phyloP scores from a whole-genome alignment of 345 rosid genomes.

The Lenwebbia sp. region DNA sequence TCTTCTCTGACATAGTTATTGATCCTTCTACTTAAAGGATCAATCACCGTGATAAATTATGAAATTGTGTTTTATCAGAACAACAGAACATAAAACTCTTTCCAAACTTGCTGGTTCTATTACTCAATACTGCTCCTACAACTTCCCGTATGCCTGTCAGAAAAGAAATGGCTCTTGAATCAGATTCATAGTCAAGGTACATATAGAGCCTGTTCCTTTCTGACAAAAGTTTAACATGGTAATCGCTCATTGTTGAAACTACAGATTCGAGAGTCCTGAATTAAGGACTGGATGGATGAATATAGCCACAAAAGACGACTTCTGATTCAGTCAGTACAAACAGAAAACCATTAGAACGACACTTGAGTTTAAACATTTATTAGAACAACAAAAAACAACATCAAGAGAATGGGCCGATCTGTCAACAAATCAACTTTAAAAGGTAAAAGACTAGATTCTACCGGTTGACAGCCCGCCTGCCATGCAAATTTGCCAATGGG shows the following conservation, averaged over 20 bases:
- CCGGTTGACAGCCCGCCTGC: conserved; percentile 98
- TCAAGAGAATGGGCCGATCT: not conserved
- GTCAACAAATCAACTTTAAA: not conserved
- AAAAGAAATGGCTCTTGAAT: not conserved
- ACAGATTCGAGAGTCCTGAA: not conserved
- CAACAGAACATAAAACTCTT: not conserved
- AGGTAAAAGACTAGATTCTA: conserved; percentile 9
- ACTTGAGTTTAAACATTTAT: not conserved
- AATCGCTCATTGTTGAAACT: not conserved
- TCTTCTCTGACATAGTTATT: not conserved
- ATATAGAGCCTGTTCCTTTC: not conserved
- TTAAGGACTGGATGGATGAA: not conserved
- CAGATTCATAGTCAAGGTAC: not conserved
- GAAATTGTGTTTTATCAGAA: not conserved
- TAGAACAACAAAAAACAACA: not conserved
- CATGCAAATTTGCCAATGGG: conserved; percentile 99
- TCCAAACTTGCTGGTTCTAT: not conserved
- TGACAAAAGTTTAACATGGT: not conserved
- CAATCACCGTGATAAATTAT: not conserved
- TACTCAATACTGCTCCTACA: not conserved
- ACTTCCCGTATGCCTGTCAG: not conserved
- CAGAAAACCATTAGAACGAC: not conserved
- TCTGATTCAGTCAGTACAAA: not conserved
- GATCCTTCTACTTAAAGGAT: not conserved
- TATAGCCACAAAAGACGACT: not conserved